Conservation (phyloP, 176 grass and related monocot genomes). For the Carex myosuroides region DNA sequence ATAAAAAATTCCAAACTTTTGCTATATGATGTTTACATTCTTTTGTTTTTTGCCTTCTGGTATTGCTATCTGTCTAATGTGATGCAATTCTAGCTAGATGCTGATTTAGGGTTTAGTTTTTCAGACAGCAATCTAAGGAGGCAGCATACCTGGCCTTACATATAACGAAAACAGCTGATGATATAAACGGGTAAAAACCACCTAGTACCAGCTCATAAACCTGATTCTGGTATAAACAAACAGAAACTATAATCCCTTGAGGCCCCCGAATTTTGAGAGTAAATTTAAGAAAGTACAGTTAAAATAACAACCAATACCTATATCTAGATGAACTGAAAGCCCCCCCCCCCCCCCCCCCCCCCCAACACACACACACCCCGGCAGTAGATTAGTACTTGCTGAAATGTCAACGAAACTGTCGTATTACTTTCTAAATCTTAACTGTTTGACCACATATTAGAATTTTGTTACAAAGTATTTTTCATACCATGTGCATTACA, state of each 20-base stretch:
- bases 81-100: background rate
- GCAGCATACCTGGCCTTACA: background rate
- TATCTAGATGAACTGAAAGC: background rate
- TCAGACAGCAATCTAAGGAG: background rate
- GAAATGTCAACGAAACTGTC: background rate
- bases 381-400: background rate
- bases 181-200: background rate
- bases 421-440: background rate
- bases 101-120: background rate
- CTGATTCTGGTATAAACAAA: background rate
- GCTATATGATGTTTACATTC: background rate
- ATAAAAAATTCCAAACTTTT: background rate
- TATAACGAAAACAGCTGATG: background rate
- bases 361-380: background rate
- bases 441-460: background rate
- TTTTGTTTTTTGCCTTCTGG: background rate
- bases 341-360: background rate
- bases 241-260: background rate
- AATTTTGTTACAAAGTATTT: background rate
- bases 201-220: background rate
- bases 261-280: background rate
- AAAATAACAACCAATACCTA: background rate
- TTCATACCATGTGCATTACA: background rate
- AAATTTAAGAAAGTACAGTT: background rate
- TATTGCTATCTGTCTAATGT: background rate